A percentile compares a stretch with the other conserved stretches of the same genome.
phyloP scores from a whole-genome alignment of 345 rosid genomes.

The Eucalyptus erythrocorys region DNA sequence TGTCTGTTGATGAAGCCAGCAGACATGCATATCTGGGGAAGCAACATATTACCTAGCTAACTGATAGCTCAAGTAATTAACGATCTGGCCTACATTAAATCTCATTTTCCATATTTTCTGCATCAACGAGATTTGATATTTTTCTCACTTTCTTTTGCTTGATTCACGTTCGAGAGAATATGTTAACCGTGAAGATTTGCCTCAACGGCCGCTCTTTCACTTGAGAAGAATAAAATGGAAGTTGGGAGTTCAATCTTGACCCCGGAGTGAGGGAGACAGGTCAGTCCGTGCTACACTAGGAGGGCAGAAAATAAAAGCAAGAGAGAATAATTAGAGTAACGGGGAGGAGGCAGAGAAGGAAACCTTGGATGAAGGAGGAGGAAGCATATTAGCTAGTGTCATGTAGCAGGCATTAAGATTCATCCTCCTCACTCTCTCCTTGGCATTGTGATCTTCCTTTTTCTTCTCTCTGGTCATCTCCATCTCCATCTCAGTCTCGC shows the following conservation, averaged over 20 bases:
- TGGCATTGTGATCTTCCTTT: conserved; percentile 21
- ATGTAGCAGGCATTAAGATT: conserved; percentile 11
- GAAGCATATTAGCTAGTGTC: conserved; percentile 18
- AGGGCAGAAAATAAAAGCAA: neutral
- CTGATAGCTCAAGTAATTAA: neutral
- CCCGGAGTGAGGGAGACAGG: neutral
- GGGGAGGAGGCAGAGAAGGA: neutral
- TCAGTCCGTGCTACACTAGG: neutral
- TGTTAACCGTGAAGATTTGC: neutral
- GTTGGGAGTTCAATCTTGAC: neutral
- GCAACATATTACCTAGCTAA: neutral
- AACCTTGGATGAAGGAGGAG: conserved; percentile 18
- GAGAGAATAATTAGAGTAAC: neutral
- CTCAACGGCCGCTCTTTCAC: neutral
- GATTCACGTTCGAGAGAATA: neutral
- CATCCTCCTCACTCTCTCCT: conserved; percentile 28
- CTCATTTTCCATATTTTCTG: neutral
- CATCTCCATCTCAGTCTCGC: neutral
- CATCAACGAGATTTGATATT: neutral
- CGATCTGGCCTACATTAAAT: neutral
- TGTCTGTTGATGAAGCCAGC: neutral
- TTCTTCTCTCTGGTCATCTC: neutral
- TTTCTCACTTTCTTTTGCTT: neutral
- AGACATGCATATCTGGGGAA: neutral
- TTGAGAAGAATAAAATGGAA: neutral